Percentiles rank a stretch among this genome's conserved stretches.
phyloP scores from a whole-genome alignment of 345 rosid genomes.

The Syzygium aromaticum region DNA sequence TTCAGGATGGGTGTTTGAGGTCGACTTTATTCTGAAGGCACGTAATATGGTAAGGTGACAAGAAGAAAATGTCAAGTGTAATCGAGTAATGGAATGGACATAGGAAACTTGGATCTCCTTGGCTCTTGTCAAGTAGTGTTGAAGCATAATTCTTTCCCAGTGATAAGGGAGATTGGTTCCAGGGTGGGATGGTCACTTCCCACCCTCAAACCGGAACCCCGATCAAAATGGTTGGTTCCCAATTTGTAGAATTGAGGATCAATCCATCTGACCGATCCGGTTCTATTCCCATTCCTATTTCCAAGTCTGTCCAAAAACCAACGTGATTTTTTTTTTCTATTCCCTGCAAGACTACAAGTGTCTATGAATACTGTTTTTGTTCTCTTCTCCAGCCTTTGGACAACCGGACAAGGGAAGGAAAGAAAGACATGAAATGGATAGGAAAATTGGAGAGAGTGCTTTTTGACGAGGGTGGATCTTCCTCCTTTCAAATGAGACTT shows the following conservation, averaged over 20 bases:
- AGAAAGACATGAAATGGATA: background rate
- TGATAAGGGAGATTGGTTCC: background rate
- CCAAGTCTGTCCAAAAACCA: background rate
- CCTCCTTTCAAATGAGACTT: background rate
- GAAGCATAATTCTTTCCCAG: background rate
- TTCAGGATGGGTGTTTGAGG: background rate
- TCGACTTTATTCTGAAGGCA: background rate
- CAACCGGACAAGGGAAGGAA: background rate
- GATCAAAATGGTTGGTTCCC: no score
- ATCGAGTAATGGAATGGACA: background rate
- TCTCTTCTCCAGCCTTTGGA: background rate
- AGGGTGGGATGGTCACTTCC: background rate
- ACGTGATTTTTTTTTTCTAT: background rate
- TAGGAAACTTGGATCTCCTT: background rate
- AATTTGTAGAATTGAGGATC: background rate
- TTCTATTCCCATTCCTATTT: rapidly evolving
- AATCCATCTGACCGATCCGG: rapidly evolving
- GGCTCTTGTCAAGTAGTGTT: background rate
- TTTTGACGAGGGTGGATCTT: background rate
- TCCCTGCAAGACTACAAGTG: background rate
- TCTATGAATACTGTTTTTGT: no score
- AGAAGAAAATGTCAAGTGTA: background rate
- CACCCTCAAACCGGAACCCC: background rate
- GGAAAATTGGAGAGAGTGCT: background rate
- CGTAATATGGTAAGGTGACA: background rate